Evolutionary conservation across 257 asterid species (phyloP).

Genomic region (Verbena officinalis): DNA sequence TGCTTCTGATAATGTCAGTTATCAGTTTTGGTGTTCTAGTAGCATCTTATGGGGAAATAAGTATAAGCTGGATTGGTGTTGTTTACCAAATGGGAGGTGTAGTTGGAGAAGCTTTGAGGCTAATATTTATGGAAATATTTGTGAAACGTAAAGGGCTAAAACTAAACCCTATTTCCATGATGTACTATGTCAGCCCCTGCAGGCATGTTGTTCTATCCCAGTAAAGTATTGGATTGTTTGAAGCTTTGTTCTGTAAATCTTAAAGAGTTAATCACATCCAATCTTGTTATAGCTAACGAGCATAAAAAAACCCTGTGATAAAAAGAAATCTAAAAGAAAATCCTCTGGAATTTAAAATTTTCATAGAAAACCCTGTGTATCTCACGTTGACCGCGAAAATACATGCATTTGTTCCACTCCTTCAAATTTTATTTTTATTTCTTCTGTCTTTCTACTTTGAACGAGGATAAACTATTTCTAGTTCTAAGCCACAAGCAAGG

Average conservation of each 20-base stretch:
- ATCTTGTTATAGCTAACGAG: too few species aligned
- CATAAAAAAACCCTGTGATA: too few species aligned
- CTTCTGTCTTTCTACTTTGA: too few species aligned
- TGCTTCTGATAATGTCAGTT: conserved; percentile 94
- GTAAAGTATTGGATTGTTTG: conserved; percentile 1
- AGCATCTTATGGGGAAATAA: conserved; percentile 93
- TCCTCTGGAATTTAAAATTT: too few species aligned
- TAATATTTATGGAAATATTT: conserved; percentile 90
- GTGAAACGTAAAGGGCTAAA: conserved; percentile 94
- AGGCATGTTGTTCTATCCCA: conserved; percentile 56
- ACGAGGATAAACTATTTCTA: too few species aligned
- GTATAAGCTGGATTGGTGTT: conserved; percentile 91
- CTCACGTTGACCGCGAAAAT: too few species aligned
- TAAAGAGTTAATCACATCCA: too few species aligned
- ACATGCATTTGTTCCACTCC: too few species aligned
- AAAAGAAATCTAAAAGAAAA: too few species aligned
- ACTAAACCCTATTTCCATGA: conserved; percentile 86
- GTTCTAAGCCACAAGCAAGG: too few species aligned
- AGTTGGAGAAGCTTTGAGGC: conserved; percentile 95
- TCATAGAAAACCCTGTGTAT: too few species aligned
- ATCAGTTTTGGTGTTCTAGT: conserved; percentile 93
- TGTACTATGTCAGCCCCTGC: conserved; percentile 99
- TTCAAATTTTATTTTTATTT: too few species aligned
- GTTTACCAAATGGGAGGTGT: conserved; percentile 99
- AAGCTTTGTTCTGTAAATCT: conserved; percentile 24